A percentile compares a stretch with the other conserved stretches of the same genome.
Evolutionary conservation across 176 grass and related monocot genomes (phyloP).

Genomic region (Zea mays): Zm-B73-REFERENCE-NAM-5.0 NC_050105.1:22375001-22375500

Average conservation of each 20-base stretch:
- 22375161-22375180: constrained; percentile 23
- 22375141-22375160: not conserved
- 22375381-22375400: not conserved
- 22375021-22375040: constrained; percentile 98
- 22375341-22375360: not conserved
- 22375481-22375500: constrained; percentile 5
- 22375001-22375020: constrained; percentile 93
- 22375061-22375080: constrained; percentile 85
- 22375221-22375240: constrained; percentile 91
- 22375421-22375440: constrained; percentile 2
- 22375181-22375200: constrained; percentile 13
- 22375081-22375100: constrained; percentile 93
- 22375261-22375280: constrained; percentile 81
- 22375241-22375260: constrained; percentile 80
- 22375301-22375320: not conserved
- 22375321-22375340: not conserved
- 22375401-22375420: not conserved
- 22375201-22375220: constrained; percentile 89
- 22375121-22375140: constrained; percentile 20
- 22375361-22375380: not conserved
- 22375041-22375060: constrained; percentile 76
- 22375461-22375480: not conserved
- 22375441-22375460: not conserved
- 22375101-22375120: constrained; percentile 84
- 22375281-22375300: constrained; percentile 6